Conservation (phyloP, 164 flowering plant species). For the Aristolochia fimbriata region DNA sequence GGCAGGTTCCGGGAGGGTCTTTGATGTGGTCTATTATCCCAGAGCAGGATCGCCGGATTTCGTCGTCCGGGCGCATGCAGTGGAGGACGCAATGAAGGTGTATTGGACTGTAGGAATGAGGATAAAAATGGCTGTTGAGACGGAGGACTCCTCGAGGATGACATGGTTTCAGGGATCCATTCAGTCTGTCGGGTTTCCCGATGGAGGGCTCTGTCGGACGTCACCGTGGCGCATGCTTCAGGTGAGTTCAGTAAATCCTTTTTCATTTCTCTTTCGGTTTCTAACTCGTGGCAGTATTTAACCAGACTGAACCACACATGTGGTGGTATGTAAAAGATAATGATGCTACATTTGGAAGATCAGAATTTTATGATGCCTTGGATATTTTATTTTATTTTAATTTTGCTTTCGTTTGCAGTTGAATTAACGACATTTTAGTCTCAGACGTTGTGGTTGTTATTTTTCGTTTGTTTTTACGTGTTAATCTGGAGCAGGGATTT, state of each 20-base stretch:
- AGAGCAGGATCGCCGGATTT: conserved; percentile 45
- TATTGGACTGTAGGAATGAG: conserved; percentile 46
- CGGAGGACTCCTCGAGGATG: conserved; percentile 48
- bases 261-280: background rate
- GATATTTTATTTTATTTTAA: too few species aligned
- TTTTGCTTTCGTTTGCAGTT: too few species aligned
- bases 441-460: too few species aligned
- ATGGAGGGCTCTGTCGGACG: conserved; percentile 30
- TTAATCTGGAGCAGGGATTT: too few species aligned
- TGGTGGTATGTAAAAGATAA: background rate
- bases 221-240: conserved; percentile 76
- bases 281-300: background rate
- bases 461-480: too few species aligned
- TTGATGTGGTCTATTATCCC: conserved; percentile 64
- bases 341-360: background rate
- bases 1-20: conserved; percentile 27
- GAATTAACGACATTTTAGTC: too few species aligned
- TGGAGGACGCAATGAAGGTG: conserved; percentile 34
- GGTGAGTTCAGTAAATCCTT: conserved; percentile 21
- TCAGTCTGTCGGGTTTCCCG: conserved; percentile 13
- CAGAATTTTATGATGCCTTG: too few species aligned
- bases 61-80: conserved; percentile 51
- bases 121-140: conserved; percentile 57
- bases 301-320: background rate
- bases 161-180: conserved; percentile 55